Evolutionary conservation across 2,329 filamentous ascomycete genomes (phyloP), one percentile per base, ranked within the genome.

Genomic region (Chaetomium sp.): DNA sequence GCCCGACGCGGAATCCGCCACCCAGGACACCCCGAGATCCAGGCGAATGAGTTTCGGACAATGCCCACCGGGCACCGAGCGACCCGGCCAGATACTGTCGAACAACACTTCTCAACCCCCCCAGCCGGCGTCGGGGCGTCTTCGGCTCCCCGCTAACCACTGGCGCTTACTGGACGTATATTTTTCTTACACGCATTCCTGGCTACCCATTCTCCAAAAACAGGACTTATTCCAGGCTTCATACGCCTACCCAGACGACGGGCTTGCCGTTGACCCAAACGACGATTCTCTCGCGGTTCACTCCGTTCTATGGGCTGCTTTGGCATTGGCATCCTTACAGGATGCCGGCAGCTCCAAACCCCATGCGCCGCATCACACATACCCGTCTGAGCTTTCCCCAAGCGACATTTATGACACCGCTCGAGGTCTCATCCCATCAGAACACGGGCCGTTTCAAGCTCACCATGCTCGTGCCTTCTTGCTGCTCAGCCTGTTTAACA

Each of bases 201-300:
- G 90, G 90, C 81, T 93, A 29, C 90, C 90, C 0, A 87, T 93
- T 29, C 79, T 89, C 12, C 87, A 92, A 68, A 89, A 87, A 67
- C 84, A 89, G 57, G 82, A 83, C 50, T 78, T 91, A 4, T 78
- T 89, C 57, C 80, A 70, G 63, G 80, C 73, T 64, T 83, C 77
- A 0, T 75, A 79, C 47, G 73, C 74, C 8, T 86, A 85, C 35
- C 71, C 77, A 50, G 72, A 72, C 3, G 38, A 73, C 9, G 59
- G 69, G n/a, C 61, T 70, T 55, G 55, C 50, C 31, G 21, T 69
- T 10, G 23, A 57, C 25, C 69, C 72, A 4, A 70, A 72, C 9
- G 68, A 72, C 4, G 66, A 72, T 29, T 75, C 75, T 0, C 71
- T 75, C 63, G 73, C 80, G n/a, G 74, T 80, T 27, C 81, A 87